Conservation (phyloP, 2,329 filamentous ascomycete species). For the Diaporthe sp. region DNA sequence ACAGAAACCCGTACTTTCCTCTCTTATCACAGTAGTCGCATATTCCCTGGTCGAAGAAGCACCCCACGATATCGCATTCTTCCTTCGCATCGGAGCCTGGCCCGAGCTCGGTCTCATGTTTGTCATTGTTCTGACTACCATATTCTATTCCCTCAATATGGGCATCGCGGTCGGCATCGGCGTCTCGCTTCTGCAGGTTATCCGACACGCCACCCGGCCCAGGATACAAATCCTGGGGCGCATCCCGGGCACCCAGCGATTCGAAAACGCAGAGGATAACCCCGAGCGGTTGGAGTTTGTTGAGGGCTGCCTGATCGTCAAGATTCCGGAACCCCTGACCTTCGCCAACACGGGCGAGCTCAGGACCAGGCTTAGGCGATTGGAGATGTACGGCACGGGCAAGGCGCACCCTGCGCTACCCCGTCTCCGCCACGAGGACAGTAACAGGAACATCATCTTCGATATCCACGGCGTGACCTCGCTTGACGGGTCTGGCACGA, state of each 20-base stretch:
- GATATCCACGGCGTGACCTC: conserved; percentile 98
- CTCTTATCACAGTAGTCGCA: conserved; percentile 96
- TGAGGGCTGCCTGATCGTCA: conserved; percentile 93
- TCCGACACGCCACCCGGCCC: conserved; percentile 90
- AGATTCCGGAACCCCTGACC: conserved; percentile 95
- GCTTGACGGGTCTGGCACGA: conserved; percentile 92
- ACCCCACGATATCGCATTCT: conserved; percentile 92
- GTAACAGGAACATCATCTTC: conserved; percentile 94
- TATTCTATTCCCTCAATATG: conserved; percentile 94
- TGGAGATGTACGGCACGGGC: conserved; percentile 92
- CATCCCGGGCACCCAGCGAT: conserved; percentile 84
- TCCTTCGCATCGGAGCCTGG: conserved; percentile 87
- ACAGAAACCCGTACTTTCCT: conserved; percentile 93
- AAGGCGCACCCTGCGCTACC: conserved; percentile 90
- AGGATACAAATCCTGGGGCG: conserved; percentile 97
- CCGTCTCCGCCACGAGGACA: conserved; percentile 79
- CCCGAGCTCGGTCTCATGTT: conserved; percentile 89
- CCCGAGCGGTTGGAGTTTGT: conserved; percentile 85
- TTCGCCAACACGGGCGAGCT: conserved; percentile 97
- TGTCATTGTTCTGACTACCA: conserved; percentile 90
- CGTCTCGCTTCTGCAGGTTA: conserved; percentile 88
- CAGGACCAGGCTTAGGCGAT: conserved; percentile 82
- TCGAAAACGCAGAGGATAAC: conserved; percentile 86
- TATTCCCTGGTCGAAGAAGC: conserved; percentile 96
- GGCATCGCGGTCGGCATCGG: conserved; percentile 96